These are phyloP conservation scores for Phallus indusiatus DNA, from an alignment of 768 basidiomycete species.

Conservation along the genomic window DNA sequence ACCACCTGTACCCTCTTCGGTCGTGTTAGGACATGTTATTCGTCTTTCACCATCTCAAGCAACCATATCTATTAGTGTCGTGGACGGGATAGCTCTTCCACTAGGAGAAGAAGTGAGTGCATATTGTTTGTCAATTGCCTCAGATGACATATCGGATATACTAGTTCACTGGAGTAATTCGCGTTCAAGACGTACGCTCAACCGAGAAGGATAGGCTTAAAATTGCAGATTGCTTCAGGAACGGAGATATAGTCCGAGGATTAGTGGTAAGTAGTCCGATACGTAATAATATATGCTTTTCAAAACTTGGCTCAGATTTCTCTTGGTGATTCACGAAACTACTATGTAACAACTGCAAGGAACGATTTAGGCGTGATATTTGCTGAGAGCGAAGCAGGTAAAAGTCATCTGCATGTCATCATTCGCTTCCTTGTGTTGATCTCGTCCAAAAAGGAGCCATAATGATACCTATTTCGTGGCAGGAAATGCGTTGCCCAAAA, in stretches of 20 bases:
- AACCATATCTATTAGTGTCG: conserved; percentile 71
- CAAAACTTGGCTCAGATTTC: conserved; percentile 51
- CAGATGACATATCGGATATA: neutral
- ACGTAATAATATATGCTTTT: neutral
- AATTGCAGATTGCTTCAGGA: conserved; percentile 84
- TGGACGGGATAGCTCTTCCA: conserved; percentile 77
- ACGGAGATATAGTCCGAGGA: conserved; percentile 84
- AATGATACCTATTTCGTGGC: conserved; percentile 83
- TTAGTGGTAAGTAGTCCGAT: conserved; percentile 50
- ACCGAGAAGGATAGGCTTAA: conserved; percentile 88
- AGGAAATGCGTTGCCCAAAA: conserved; percentile 82
- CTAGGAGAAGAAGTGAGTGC: conserved; percentile 54
- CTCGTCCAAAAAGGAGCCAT: conserved; percentile 46
- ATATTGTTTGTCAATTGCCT: neutral
- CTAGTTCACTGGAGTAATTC: conserved; percentile 72
- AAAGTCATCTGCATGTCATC: conserved; percentile 12
- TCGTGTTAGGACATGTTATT: conserved; percentile 74
- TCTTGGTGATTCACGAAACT: conserved; percentile 83
- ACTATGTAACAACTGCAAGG: conserved; percentile 84
- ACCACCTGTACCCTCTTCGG: conserved; percentile 64
- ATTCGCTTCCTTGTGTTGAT: neutral
- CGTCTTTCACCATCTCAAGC: conserved; percentile 81
- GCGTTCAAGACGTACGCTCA: conserved; percentile 78
- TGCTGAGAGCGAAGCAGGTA: conserved; percentile 80
- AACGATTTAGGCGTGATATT: conserved; percentile 90